Conservation (phyloP, 2,329 filamentous ascomycete genomes). For the Fusarium sp. region DNA sequence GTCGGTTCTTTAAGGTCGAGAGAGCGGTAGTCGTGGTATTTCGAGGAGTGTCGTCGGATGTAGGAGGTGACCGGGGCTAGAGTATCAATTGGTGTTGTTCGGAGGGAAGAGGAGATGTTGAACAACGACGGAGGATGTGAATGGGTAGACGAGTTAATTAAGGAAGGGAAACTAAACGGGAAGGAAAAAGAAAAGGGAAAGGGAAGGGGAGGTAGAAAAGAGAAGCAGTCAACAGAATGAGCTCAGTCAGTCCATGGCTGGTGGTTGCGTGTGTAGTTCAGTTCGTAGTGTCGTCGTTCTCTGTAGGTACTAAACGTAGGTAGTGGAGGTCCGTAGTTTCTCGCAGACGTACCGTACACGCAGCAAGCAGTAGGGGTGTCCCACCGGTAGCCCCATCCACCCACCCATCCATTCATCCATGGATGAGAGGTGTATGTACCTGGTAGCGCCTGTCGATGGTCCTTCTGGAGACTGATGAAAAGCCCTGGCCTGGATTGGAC, state of each 20-base stretch:
- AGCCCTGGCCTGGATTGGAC: slow-evolving; percentile 23
- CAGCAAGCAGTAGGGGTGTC: slow-evolving; percentile 30
- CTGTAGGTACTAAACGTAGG: slow-evolving; percentile 6
- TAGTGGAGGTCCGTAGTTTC: slow-evolving; percentile 31
- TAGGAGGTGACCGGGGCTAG: slow-evolving; percentile 11
- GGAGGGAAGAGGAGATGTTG: slow-evolving; percentile 9
- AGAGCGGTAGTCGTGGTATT: slow-evolving; percentile 1
- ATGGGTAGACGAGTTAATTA: slow-evolving; percentile 6
- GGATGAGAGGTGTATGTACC: background rate
- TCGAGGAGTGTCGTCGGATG: slow-evolving; percentile 10
- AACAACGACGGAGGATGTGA: slow-evolving; percentile 10
- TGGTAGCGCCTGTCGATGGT: slow-evolving; percentile 19
- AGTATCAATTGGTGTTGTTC: slow-evolving; percentile 25
- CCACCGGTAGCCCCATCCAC: slow-evolving; percentile 28
- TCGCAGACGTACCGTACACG: slow-evolving; percentile 22
- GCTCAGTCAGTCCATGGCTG: slow-evolving; percentile 46
- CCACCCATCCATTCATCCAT: background rate
- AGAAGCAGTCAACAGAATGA: slow-evolving; percentile 37
- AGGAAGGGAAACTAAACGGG: slow-evolving; percentile 19
- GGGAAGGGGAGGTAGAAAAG: slow-evolving; percentile 27
- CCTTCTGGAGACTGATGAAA: slow-evolving; percentile 24
- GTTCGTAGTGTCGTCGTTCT: slow-evolving; percentile 36
- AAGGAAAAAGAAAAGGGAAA: slow-evolving; percentile 23
- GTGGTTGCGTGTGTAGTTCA: slow-evolving; percentile 44
- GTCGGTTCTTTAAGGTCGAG: slow-evolving; percentile 12